phyloP scores from a whole-genome alignment of 352 stramenopile genomes.

The Phytophthora fragariae region DNA sequence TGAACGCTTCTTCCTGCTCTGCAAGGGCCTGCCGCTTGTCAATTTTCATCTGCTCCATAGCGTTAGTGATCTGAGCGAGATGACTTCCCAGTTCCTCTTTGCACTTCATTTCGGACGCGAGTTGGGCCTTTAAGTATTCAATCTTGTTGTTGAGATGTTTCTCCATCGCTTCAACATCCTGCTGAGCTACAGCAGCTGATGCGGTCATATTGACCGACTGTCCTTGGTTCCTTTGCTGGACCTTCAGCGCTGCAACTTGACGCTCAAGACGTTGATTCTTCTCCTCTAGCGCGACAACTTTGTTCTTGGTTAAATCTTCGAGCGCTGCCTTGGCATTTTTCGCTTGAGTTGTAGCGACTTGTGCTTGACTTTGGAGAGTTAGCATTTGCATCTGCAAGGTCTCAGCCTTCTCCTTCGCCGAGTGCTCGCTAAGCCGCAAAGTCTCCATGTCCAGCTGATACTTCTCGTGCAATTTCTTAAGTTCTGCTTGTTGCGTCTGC shows the following conservation, averaged over 20 bases:
- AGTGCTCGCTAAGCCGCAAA: slow-evolving; percentile 66
- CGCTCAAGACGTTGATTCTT: slow-evolving; percentile 70
- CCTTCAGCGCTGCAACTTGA: slow-evolving; percentile 55
- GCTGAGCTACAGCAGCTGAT: slow-evolving; percentile 20
- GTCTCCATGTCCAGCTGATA: slow-evolving; percentile 77
- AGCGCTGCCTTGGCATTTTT: slow-evolving; percentile 57
- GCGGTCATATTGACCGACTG: slow-evolving; percentile 11
- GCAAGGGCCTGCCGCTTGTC: slow-evolving; percentile 59
- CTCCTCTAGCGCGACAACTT: slow-evolving; percentile 62
- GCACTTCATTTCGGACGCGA: slow-evolving; percentile 87
- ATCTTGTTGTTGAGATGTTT: slow-evolving; percentile 85
- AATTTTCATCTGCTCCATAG: slow-evolving; percentile 73
- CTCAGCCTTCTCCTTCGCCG: slow-evolving; percentile 66
- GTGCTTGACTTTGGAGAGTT: slow-evolving; percentile 59
- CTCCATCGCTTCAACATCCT: slow-evolving; percentile 61
- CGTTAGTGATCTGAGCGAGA: slow-evolving; percentile 65
- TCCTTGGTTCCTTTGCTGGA: slow-evolving; percentile 37
- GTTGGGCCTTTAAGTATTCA: slow-evolving; percentile 84
- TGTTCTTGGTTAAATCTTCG: slow-evolving; percentile 60
- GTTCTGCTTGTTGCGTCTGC: slow-evolving; percentile 54
- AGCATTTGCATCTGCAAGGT: slow-evolving; percentile 53
- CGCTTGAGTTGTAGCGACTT: slow-evolving; percentile 59
- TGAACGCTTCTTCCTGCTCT: slow-evolving; percentile 71
- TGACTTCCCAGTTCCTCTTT: slow-evolving; percentile 84
- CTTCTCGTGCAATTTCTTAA: slow-evolving; percentile 69